A percentile compares a stretch with the other conserved stretches of the same genome.
phyloP scores from a whole-genome alignment of 179 eudicot species.

The Gypsophila paniculata region DNA sequence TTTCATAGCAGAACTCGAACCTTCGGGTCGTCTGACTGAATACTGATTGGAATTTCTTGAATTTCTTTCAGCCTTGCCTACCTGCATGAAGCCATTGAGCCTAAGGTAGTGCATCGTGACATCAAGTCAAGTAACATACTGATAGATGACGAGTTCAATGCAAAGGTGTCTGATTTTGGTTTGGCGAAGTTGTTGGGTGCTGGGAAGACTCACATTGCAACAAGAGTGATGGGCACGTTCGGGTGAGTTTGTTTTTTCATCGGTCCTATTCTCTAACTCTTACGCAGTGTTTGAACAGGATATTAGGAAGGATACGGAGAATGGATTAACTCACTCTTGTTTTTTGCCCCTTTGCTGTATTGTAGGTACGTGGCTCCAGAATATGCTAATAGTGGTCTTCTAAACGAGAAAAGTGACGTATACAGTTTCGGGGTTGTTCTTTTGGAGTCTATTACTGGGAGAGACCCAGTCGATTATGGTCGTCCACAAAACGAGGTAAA shows the following conservation, averaged over 20 bases:
- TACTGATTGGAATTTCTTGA: slow-evolving; percentile 9
- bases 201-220: slow-evolving; percentile 73
- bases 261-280: not conserved
- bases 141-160: slow-evolving; percentile 67
- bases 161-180: slow-evolving; percentile 82
- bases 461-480: slow-evolving; percentile 74
- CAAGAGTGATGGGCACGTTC: slow-evolving; percentile 87
- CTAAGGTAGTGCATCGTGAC: slow-evolving; percentile 55
- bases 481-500: slow-evolving; percentile 61
- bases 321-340: not conserved
- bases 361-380: slow-evolving; percentile 82
- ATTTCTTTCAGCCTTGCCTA: slow-evolving; percentile 57
- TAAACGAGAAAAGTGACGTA: slow-evolving; percentile 77
- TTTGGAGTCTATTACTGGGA: slow-evolving; percentile 73
- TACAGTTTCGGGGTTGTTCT: slow-evolving; percentile 80
- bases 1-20: not conserved
- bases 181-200: slow-evolving; percentile 82
- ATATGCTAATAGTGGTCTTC: slow-evolving; percentile 78
- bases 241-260: slow-evolving; percentile 42
- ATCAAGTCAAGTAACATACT: slow-evolving; percentile 54
- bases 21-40: not conserved
- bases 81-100: slow-evolving; percentile 56
- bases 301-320: not conserved
- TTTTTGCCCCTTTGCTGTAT: slow-evolving; percentile 8
- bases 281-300: no score